Evolutionary conservation across 208 protist species (phyloP), one percentile per base, ranked within the genome.

Genomic region (Angomonas deanei): DNA sequence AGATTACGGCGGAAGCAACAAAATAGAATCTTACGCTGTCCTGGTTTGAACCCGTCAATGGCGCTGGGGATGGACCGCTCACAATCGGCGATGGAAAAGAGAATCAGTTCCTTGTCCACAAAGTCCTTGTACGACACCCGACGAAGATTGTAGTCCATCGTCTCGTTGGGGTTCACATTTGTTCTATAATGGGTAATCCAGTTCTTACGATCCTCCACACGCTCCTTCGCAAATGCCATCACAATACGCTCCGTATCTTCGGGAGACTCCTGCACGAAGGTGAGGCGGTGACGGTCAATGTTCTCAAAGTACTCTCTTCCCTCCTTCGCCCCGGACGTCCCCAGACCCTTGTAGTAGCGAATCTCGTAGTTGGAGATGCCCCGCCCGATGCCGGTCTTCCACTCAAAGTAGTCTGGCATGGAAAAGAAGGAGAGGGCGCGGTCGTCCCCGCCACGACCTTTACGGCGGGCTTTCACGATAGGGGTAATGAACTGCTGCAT

Each of bases 281-380:
- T 71, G 23, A 99, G 96, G 61, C 95, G 86, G 70, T 99, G 99
- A n/a, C 75, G 69, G 24, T 90, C 76, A 28, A 99, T 91, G 68
- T 99, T 90, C 33, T 92, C 88, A 75, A 99, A 99, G 78, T 99
- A 99, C 70, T 99, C 97, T 62, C 99, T 99, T 28, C 97, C 99
- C 81, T 99, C 99, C 48, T 88, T 72, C 8, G 89, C 64, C 3
- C 85, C 94, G 24, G 78, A 98, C 27, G 98, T 99, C 80, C 98
- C 98, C 55, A 99, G 90, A 94, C 98, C 97, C 86, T 99, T 99
- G 89, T 99, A 99, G 88, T 99, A 99, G 68, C 99, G 99, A 63
- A 99, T 96, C 13, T 96, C 88, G 84, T 97, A 99, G 30, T 94
- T 90, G 17, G 38, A 59, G 33, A 92, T 71, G 59, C 58, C 67